Evolutionary conservation across 805 yeast genomes (phyloP).

Genomic region (Vanderwaltozyma polyspora): DNA sequence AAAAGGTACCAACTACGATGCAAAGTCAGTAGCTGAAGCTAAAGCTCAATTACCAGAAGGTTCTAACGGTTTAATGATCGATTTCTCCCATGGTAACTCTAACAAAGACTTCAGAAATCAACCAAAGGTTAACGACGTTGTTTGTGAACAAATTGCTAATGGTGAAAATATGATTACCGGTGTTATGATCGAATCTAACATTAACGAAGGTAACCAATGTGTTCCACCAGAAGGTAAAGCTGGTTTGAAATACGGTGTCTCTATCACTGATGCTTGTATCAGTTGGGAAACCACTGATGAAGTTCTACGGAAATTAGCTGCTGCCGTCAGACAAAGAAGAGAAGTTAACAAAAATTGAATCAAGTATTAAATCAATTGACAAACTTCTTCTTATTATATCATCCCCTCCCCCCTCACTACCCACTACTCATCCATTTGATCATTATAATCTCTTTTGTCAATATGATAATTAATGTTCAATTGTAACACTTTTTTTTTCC

Average conservation of each 20-base stretch:
- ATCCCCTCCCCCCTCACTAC: no score
- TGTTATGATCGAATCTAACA: slow-evolving; percentile 91
- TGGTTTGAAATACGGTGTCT: slow-evolving; percentile 77
- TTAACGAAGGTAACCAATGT: slow-evolving; percentile 87
- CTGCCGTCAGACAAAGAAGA: slow-evolving; percentile 76
- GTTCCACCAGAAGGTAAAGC: slow-evolving; percentile 72
- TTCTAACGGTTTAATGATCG: slow-evolving; percentile 62
- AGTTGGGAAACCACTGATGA: slow-evolving; percentile 75
- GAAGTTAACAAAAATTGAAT: slow-evolving; percentile 10
- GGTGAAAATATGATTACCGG: slow-evolving; percentile 81
- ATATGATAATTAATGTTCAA: no score
- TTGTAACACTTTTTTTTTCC: no score
- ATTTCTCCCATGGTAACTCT: slow-evolving; percentile 96
- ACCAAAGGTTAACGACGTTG: slow-evolving; percentile 71
- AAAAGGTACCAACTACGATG: slow-evolving; percentile 81
- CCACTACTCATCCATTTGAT: no score
- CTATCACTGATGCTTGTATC: slow-evolving; percentile 97
- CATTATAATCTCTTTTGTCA: no score
- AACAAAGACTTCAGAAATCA: slow-evolving; percentile 84
- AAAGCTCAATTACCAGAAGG: slow-evolving; percentile 38
- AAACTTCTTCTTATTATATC: no score
- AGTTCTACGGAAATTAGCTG: slow-evolving; percentile 60
- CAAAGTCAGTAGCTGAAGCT: slow-evolving; percentile 56
- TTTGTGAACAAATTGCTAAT: slow-evolving; percentile 64
- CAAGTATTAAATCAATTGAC: no score